Percentiles rank a stretch among this genome's conserved stretches.
These are phyloP conservation scores for Solanum microdontum DNA, from an alignment of 257 asterid species.

Conservation along the genomic window DNA sequence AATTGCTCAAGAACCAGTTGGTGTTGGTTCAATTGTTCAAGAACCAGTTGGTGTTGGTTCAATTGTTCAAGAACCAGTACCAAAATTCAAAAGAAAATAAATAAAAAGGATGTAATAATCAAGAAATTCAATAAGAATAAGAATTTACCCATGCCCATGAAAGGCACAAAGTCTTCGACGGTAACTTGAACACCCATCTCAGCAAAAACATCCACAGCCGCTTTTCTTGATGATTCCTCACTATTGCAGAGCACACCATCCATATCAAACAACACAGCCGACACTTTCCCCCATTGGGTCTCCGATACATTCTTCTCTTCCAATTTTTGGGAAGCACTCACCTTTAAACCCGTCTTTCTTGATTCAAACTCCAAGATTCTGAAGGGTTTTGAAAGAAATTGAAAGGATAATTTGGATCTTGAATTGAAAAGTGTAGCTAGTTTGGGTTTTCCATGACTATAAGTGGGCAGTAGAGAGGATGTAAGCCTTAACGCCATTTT, in stretches of 20 bases:
- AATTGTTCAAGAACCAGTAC: no score
- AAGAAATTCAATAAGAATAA: not conserved
- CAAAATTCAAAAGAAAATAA: not conserved
- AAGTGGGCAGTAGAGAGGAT: constrained; percentile 23
- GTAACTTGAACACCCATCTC: constrained; percentile 91
- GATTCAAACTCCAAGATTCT: constrained; percentile 4
- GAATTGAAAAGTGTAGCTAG: constrained; percentile 21
- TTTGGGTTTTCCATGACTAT: constrained; percentile 24
- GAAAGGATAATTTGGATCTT: constrained; percentile 18
- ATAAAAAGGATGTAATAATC: not conserved
- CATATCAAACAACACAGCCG: constrained; percentile 95
- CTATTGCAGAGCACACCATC: constrained; percentile 95
- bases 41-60: not conserved
- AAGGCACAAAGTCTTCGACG: constrained; percentile 82
- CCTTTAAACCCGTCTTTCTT: constrained; percentile 14
- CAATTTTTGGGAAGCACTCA: constrained; percentile 46
- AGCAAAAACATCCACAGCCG: constrained; percentile 83
- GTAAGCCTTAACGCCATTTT: constrained; percentile 50
- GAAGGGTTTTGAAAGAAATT: constrained; percentile 9
- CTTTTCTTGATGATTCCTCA: constrained; percentile 80
- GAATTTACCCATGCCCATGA: constrained; percentile 79
- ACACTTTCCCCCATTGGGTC: constrained; percentile 71
- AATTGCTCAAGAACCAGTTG: not conserved
- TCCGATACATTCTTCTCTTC: constrained; percentile 42
- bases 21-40: not conserved